Base-by-base conservation (phyloP, 2,329 filamentous ascomycete species). In the Talaromyces sp. region DNA sequence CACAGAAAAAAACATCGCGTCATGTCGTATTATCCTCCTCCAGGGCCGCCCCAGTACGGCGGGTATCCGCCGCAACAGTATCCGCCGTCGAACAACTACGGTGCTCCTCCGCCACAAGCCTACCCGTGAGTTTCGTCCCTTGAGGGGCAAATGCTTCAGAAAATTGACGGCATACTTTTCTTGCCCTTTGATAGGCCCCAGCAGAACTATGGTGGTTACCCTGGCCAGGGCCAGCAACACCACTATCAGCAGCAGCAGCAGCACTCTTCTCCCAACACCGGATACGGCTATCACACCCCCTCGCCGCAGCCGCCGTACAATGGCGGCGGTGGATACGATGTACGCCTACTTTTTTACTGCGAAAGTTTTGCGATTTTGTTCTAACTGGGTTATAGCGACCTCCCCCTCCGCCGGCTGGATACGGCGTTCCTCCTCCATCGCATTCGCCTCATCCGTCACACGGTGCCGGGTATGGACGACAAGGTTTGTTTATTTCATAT, bases 11-110 rank as follows among this genome's bases (percentile, higher is more conserved):
- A 18, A 9, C 3, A 23, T 27, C 55, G 42, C 55, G 68, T 67
- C 61, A 89, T 89, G 87, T 87, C 87, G 67, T 86, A 85, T 70
- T 89, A 87, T 72, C 85, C 84, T 66, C 81, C 82, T 70, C 77
- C 80, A 72, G 82, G 82, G 60, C 79, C 83, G 66, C 79, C 81
- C 70, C 63, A 64, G 60, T 64, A 64, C 36, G 63, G 60, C 54
- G 82, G 82, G 65, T 84, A 84, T 68, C 81, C 82, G 81, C 85
- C 81, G 67, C 78, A 70, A 59, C 75, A 73, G 66, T 71, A 74
- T 58, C 68, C 69, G 54, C 60, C 71, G 63, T 71, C 67, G 61
- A 69, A 69, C 60, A 67, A 68, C 62, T 78, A 78, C 64, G 73
- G 73, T 57, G 71, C 75, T 61, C 75, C 70, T 63, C 73, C 76